Conservation (phyloP, 1,284 basidiomycete genomes). For the Ceratobasidium sp. region DNA sequence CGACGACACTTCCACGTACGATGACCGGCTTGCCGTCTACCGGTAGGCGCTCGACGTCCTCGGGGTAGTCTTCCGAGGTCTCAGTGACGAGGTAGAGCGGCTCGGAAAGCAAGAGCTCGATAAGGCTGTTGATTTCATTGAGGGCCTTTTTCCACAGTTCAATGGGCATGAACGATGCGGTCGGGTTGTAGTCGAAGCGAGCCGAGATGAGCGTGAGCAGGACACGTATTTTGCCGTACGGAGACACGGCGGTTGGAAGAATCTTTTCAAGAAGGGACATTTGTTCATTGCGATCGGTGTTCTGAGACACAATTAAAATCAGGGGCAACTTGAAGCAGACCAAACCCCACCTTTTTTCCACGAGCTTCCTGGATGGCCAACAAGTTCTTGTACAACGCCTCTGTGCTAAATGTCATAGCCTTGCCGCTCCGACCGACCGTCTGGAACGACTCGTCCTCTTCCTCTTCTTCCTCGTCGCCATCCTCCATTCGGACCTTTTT, state of each 20-base stretch:
- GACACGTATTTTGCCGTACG: constrained; percentile 94
- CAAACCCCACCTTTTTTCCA: constrained; percentile 82
- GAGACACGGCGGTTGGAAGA: constrained; percentile 83
- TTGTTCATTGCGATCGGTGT: constrained; percentile 96
- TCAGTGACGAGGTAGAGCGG: constrained; percentile 79
- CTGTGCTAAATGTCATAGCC: constrained; percentile 81
- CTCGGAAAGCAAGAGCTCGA: constrained; percentile 78
- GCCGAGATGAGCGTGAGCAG: constrained; percentile 93
- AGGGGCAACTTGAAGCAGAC: neutral
- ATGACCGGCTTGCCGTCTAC: constrained; percentile 68
- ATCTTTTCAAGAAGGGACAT: constrained; percentile 89
- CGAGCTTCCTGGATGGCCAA: constrained; percentile 92
- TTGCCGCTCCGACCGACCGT: constrained; percentile 93
- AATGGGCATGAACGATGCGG: constrained; percentile 87
- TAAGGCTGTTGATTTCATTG: constrained; percentile 85
- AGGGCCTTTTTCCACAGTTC: constrained; percentile 92
- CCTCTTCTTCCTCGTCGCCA: constrained; percentile 55
- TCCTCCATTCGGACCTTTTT: constrained; percentile 52
- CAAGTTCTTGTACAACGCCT: constrained; percentile 92
- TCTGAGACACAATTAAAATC: constrained; percentile 59
- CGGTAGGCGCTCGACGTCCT: constrained; percentile 84
- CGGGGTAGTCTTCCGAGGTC: constrained; percentile 91
- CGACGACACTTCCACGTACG: constrained; percentile 91
- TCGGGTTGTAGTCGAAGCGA: constrained; percentile 96
- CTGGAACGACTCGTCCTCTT: constrained; percentile 77